Conservation (phyloP, 2,329 filamentous ascomycete genomes). For the Alternaria burnsii region DNA sequence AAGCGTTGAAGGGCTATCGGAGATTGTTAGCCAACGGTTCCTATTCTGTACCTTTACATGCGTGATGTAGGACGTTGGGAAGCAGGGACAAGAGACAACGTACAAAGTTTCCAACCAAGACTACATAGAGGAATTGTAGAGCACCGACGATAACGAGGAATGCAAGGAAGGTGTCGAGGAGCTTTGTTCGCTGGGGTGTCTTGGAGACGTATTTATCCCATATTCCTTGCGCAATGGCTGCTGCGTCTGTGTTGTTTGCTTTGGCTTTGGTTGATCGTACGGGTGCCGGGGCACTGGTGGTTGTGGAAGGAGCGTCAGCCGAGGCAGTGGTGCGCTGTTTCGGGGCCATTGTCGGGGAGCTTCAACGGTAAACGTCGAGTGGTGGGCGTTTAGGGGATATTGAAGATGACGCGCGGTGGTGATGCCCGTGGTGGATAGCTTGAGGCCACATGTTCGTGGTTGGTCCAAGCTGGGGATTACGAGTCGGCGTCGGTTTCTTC, state of each 20-base stretch:
- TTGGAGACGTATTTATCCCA: conserved; percentile 79
- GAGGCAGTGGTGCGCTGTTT: conserved; percentile 39
- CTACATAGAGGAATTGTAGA: conserved; percentile 93
- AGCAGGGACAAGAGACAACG: conserved; percentile 44
- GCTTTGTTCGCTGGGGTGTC: conserved; percentile 89
- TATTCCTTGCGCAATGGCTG: conserved; percentile 72
- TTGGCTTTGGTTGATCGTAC: conserved; percentile 37
- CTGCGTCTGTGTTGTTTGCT: conserved; percentile 50
- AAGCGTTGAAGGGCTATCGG: conserved; percentile 95
- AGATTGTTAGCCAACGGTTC: conserved; percentile 7
- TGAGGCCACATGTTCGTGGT: conserved; percentile 37
- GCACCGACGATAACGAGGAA: conserved; percentile 86
- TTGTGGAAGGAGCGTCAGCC: conserved; percentile 15
- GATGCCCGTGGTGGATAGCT: conserved; percentile 25
- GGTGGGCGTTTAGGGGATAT: neutral
- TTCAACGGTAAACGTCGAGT: conserved; percentile 1
- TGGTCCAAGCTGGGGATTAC: conserved; percentile 19
- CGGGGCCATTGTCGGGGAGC: conserved; percentile 38
- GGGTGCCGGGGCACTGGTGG: conserved; percentile 25
- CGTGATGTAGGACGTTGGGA: neutral
- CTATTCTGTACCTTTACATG: neutral
- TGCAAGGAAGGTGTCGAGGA: conserved; percentile 88
- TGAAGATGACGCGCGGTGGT: conserved; percentile 5
- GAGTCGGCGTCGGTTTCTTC: conserved; percentile 19
- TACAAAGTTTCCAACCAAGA: conserved; percentile 94